Base-by-base conservation (phyloP, 2,329 filamentous ascomycete genomes). In the Fusarium fujikuroi region DNA sequence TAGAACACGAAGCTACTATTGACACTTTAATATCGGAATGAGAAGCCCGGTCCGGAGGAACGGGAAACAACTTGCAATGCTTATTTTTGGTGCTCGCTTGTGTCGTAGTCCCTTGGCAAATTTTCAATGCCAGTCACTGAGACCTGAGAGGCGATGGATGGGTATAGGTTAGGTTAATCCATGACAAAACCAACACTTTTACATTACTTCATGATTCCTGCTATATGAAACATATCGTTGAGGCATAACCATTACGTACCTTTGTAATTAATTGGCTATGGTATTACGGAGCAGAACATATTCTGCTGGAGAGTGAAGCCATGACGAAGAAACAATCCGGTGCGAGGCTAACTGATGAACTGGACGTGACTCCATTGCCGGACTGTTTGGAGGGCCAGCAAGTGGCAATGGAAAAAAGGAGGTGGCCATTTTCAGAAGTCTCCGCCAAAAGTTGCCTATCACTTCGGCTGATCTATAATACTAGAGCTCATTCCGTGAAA, bases 361-460 rank as follows among this genome's bases (percentile, higher is more conserved):
- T 53, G 42, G 40, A 40, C 37, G 69, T 53, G 69, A 57, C 34
- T 69, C 57, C 53, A 60, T 52, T 57, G 25, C 62, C 34, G 44
- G 66, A 56, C 46, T 56, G 21, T 57, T 46, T 64, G 42, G 34
- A 58, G 69, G 23, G 23, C 34, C 25, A 28, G 28, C 19, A 62
- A 52, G 63, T 68, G 60, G 53, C 44, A 65, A 69, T 47, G 46
- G 12, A 72, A 76, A 76, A 77, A 74, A 73, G 75, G 75, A 75
- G 69, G 69, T 58, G 64, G 60, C 62, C 73, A 75, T 54, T 62
- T 54, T 60, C 43, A 67, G 32, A 25, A 10, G 10, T 50, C 30
- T 34, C 65, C 23, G 37, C 52, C 46, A 69, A 49, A 43, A 23
- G 37, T 40, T 40, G 54, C 56, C 54, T 43, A 63, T 63, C 60